These are phyloP conservation scores for Santalum album DNA, from an alignment of 164 flowering plant species.

Conservation along the genomic window DNA sequence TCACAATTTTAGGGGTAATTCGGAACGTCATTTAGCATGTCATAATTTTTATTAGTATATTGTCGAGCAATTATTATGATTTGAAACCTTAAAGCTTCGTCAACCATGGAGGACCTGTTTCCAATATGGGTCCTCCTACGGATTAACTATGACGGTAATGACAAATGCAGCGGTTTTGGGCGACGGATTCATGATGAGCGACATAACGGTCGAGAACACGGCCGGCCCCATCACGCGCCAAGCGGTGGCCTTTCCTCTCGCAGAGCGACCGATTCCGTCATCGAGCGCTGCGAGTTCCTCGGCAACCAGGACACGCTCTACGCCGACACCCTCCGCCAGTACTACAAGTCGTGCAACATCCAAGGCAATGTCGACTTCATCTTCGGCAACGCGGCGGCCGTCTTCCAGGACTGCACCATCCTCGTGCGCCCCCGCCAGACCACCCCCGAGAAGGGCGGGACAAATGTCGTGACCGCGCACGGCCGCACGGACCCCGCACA, in stretches of 20 bases:
- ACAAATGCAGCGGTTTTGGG: slow-evolving; percentile 45
- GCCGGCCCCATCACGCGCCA: slow-evolving; percentile 72
- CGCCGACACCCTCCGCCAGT: slow-evolving; percentile 66
- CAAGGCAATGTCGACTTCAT: slow-evolving; percentile 84
- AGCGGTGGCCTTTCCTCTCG: slow-evolving; percentile 74
- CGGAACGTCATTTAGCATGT: too few species aligned
- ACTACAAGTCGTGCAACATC: slow-evolving; percentile 58
- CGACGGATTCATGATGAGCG: slow-evolving; percentile 79
- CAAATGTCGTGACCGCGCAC: slow-evolving; percentile 64
- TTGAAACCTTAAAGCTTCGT: too few species aligned
- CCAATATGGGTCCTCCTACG: too few species aligned
- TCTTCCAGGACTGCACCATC: slow-evolving; percentile 54
- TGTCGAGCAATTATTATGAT: too few species aligned
- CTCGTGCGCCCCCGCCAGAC: slow-evolving; percentile 46
- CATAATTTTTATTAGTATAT: too few species aligned
- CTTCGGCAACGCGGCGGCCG: slow-evolving; percentile 66
- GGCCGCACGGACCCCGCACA: slow-evolving; percentile 80
- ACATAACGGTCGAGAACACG: slow-evolving; percentile 61
- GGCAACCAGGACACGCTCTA: slow-evolving; percentile 86
- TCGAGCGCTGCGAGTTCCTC: slow-evolving; percentile 61
- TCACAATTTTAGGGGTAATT: too few species aligned
- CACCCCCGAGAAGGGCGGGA: slow-evolving; percentile 56
- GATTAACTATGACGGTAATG: neutral
- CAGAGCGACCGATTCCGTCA: slow-evolving; percentile 57
- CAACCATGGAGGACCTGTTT: too few species aligned